phyloP scores from a whole-genome alignment of 306 rosid species.

The Malus sieversii region DNA sequence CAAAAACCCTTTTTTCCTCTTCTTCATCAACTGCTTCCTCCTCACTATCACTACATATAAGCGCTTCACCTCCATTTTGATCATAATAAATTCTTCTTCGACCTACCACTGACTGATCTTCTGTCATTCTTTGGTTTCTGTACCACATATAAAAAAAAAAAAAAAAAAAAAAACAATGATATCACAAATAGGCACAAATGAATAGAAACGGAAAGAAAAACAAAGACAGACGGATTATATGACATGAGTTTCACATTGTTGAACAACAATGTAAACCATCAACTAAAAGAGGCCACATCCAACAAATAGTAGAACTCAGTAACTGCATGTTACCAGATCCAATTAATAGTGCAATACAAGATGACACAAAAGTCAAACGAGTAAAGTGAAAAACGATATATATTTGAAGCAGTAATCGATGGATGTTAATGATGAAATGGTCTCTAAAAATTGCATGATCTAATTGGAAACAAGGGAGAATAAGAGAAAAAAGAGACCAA shows the following conservation, averaged over 20 bases:
- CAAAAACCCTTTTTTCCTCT: conserved; percentile 79
- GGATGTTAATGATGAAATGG: neutral
- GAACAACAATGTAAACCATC: neutral
- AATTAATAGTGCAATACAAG: neutral
- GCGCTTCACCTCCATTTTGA: conserved; percentile 96
- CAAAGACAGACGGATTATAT: neutral
- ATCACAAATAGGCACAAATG: conserved; percentile 4
- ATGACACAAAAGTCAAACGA: neutral
- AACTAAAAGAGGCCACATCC: neutral
- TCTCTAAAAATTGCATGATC: neutral
- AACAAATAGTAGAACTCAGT: neutral
- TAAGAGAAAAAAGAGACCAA: neutral
- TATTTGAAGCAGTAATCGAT: neutral
- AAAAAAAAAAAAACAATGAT: conserved; percentile 4
- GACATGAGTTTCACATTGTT: neutral
- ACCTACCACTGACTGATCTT: conserved; percentile 96
- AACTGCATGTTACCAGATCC: neutral
- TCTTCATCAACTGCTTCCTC: conserved; percentile 86
- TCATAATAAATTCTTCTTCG: conserved; percentile 96
- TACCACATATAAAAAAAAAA: conserved; percentile 13
- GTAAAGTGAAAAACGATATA: neutral
- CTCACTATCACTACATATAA: conserved; percentile 98
- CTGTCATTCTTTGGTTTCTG: conserved; percentile 99
- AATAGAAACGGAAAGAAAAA: neutral
- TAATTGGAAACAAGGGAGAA: neutral